phyloP scores from a whole-genome alignment of 257 asterid species.

The Solanum gandarillasii region DNA sequence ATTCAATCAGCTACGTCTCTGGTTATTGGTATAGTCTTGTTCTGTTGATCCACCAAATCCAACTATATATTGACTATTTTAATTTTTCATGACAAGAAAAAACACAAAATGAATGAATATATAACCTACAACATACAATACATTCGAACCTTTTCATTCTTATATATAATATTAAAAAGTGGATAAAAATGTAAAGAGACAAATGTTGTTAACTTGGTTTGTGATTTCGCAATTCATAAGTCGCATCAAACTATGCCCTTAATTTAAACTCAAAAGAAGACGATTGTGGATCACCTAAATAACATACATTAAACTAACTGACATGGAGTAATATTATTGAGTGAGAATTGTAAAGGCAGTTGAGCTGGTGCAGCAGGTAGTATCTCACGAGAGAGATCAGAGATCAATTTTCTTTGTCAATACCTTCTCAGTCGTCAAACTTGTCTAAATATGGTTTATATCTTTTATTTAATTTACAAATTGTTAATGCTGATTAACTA shows the following conservation, averaged over 20 bases:
- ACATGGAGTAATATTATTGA: not conserved
- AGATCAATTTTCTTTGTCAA: not conserved
- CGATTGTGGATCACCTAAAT: not conserved
- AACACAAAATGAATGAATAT: not conserved
- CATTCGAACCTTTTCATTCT: not conserved
- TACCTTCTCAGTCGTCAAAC: not conserved
- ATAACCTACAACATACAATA: not conserved
- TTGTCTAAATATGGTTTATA: not conserved
- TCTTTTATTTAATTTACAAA: not conserved
- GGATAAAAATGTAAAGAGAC: not conserved
- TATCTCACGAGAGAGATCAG: not conserved
- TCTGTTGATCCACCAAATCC: not conserved
- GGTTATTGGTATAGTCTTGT: not conserved
- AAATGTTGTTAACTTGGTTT: not conserved
- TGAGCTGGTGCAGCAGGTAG: not conserved
- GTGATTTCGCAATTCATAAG: not conserved
- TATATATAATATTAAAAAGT: too few species aligned
- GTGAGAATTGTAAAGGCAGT: not conserved
- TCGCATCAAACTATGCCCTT: not conserved
- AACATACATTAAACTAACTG: not conserved
- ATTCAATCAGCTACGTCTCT: not conserved
- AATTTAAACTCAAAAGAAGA: not conserved
- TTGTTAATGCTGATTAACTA: not conserved
- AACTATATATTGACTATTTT: not conserved
- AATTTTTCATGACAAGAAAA: not conserved